Evolutionary conservation across 225 moss, liverwort and hornwort genomes (phyloP), one percentile per base, ranked within the genome.

Genomic region (Takakia lepidozioides): DNA sequence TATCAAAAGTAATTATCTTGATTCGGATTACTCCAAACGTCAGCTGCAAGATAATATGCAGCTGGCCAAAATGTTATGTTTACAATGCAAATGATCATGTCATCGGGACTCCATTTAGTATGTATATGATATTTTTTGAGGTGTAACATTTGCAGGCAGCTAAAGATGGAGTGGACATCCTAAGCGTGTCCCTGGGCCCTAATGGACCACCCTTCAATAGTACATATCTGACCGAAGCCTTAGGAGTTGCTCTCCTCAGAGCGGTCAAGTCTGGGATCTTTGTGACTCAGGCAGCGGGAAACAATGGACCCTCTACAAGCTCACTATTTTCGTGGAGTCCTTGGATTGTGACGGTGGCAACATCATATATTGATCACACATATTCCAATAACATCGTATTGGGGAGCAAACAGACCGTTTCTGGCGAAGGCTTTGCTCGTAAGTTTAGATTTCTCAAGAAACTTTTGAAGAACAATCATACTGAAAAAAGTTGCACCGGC

Each of bases 261-360:
- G 81, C 81, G 27, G 47, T 73, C 16, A 54, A 54, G 8, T 2
- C 1, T 4, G 72, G 72, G 10, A 58, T 81, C 26, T 49, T 62
- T 18, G 59, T 69, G 27, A 62, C 68, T 8, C 76, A 81, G 55
- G 81, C 81, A 15, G 76, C 72, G 17, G 81, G 81, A 29, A 81
- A 81, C 52, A 37, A 60, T 0, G 81, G 81, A 9, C 69, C 81
- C 2, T 53, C 24, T 1, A 5, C 32, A 15, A 63, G 67, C 29
- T 55, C 72, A 16, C 39, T 81, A 15, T 59, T 67, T 7, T 81
- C 81, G 10, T 81, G 65, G 61, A 73, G 72, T 24, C 76, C 81
- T 0, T 81, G 81, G 81, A 59, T 72, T 17, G 68, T 53, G 1
- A 64, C 81, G 7, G 69, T 76, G 9, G 81, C 76, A 10, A 76